A percentile compares a stretch with the other conserved stretches of the same genome.
These are phyloP conservation scores for Botryobasidium botryosum DNA, from an alignment of 768 basidiomycete species.

Conservation along the genomic window DNA sequence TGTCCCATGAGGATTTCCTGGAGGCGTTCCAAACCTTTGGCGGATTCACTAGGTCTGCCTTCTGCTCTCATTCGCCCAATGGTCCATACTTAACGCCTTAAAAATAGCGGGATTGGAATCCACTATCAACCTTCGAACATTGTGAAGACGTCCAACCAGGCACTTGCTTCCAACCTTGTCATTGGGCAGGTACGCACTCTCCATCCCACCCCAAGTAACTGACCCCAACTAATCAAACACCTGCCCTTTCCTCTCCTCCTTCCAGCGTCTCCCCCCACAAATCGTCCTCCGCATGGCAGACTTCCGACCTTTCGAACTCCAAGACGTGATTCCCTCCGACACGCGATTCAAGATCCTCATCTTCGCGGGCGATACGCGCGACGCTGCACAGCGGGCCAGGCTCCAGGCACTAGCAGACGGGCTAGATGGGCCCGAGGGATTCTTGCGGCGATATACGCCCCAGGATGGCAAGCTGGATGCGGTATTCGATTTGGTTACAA, in stretches of 20 bases:
- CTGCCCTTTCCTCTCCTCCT: neutral
- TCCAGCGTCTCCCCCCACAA: constrained; percentile 33
- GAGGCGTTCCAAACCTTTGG: constrained; percentile 37
- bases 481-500: constrained; percentile 23
- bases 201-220: neutral
- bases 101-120: constrained; percentile 32
- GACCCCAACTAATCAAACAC: neutral
- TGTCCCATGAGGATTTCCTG: constrained; percentile 32
- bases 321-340: constrained; percentile 35
- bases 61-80: neutral
- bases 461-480: constrained; percentile 14
- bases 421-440: constrained; percentile 16
- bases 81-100: neutral
- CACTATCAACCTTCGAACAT: constrained; percentile 34
- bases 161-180: constrained; percentile 24
- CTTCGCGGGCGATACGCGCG: constrained; percentile 31
- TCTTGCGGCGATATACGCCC: constrained; percentile 21
- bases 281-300: constrained; percentile 35
- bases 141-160: constrained; percentile 24
- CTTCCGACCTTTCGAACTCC: constrained; percentile 32
- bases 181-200: constrained; percentile 24
- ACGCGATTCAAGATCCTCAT: constrained; percentile 38
- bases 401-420: constrained; percentile 21
- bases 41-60: constrained; percentile 25
- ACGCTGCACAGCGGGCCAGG: constrained; percentile 18